A percentile compares a stretch with the other conserved stretches of the same genome.
phyloP scores from a whole-genome alignment of 345 rosid species.

The Fremontodendron californicum region DNA sequence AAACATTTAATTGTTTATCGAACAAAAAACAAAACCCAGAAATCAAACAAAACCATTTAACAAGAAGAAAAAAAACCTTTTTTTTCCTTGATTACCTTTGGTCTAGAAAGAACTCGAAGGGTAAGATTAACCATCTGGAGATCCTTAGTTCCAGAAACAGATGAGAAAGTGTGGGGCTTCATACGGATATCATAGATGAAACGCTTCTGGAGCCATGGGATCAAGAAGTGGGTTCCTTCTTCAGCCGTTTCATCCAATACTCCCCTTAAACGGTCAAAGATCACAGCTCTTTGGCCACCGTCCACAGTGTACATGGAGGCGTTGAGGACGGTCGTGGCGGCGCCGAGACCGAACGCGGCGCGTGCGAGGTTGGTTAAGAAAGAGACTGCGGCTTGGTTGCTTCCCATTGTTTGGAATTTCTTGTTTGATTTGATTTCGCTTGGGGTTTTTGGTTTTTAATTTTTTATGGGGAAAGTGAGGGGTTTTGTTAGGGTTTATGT shows the following conservation, averaged over 20 bases:
- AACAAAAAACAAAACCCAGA: not conserved
- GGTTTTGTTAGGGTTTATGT: slow-evolving; percentile 31
- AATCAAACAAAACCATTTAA: not conserved
- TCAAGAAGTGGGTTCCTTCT: slow-evolving; percentile 87
- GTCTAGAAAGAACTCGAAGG: slow-evolving; percentile 93
- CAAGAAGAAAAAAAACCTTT: too few relatives aligned
- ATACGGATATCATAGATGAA: too few relatives aligned
- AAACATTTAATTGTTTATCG: too few relatives aligned
- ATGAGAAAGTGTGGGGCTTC: slow-evolving; percentile 88
- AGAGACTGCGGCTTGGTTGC: slow-evolving; percentile 66
- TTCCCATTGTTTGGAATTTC: slow-evolving; percentile 42
- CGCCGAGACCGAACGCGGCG: slow-evolving; percentile 79
- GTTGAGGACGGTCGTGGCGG: slow-evolving; percentile 54
- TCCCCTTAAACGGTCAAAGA: slow-evolving; percentile 88
- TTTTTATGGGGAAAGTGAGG: too few relatives aligned
- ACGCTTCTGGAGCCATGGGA: slow-evolving; percentile 86
- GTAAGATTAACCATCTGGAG: too few relatives aligned
- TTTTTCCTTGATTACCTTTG: slow-evolving; percentile 51
- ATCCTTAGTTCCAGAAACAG: slow-evolving; percentile 91
- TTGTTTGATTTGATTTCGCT: too few relatives aligned
- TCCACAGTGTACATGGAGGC: slow-evolving; percentile 91
- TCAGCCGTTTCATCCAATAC: slow-evolving; percentile 69
- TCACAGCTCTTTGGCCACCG: slow-evolving; percentile 90
- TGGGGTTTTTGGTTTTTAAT: too few relatives aligned
- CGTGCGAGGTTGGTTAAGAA: slow-evolving; percentile 61